Percentiles rank a stretch among this genome's conserved stretches.
phyloP scores from a whole-genome alignment of 2,329 filamentous ascomycete species.

The Cordyceps tenuipes region DNA sequence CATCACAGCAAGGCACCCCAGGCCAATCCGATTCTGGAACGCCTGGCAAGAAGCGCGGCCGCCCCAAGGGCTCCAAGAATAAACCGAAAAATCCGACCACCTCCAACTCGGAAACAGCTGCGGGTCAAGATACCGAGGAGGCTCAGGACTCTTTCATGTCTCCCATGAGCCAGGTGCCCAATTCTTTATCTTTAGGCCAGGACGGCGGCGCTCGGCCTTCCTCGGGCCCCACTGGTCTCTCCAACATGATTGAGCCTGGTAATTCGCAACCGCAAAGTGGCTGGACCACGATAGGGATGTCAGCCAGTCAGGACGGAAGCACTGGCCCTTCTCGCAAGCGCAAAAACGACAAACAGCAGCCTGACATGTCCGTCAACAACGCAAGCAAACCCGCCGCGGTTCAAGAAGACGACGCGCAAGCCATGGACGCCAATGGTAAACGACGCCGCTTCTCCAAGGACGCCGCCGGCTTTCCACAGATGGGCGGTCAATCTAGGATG shows the following conservation, averaged over 20 bases:
- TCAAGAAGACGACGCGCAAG: neutral
- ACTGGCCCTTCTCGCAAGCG: slow-evolving; percentile 2
- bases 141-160: slow-evolving; percentile 8
- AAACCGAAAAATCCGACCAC: slow-evolving; percentile 22
- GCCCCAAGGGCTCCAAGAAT: slow-evolving; percentile 40
- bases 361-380: neutral
- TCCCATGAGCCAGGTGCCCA: slow-evolving; percentile 1
- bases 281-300: slow-evolving; percentile 7
- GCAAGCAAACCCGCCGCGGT: neutral
- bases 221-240: neutral
- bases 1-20: slow-evolving; percentile 10
- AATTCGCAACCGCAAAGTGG: neutral
- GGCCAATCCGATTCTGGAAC: slow-evolving; percentile 14
- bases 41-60: slow-evolving; percentile 26
- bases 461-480: neutral
- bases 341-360: slow-evolving; percentile 1
- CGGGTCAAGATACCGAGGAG: slow-evolving; percentile 1
- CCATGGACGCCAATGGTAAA: neutral
- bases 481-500: slow-evolving; percentile 1
- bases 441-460: slow-evolving; percentile 8
- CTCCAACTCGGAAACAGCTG: neutral
- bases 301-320: neutral
- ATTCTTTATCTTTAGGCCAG: neutral
- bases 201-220: neutral
- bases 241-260: slow-evolving; percentile 7